A percentile compares a stretch with the other conserved stretches of the same genome.
Conservation (phyloP, 2,329 filamentous ascomycete species). For the Pestalotiopsis sp. region DNA sequence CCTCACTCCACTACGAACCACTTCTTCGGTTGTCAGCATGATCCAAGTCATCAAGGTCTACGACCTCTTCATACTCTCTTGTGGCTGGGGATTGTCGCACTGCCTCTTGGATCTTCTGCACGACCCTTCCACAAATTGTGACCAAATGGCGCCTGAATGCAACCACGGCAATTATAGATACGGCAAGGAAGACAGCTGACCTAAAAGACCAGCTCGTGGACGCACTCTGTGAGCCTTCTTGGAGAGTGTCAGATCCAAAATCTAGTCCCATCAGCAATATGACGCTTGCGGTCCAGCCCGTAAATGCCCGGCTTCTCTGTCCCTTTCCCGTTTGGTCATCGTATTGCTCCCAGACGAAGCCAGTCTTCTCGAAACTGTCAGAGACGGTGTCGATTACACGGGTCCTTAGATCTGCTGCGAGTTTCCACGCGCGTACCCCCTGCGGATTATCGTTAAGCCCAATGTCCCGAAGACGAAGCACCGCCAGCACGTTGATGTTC, state of each 20-base stretch:
- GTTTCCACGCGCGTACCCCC: conserved; percentile 10
- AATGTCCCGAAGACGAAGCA: conserved; percentile 52
- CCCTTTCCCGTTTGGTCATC: conserved; percentile 66
- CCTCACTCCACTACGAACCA: no score
- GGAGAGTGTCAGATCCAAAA: not conserved
- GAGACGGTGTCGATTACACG: conserved; percentile 17
- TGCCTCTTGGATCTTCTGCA: not conserved
- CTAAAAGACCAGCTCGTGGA: not conserved
- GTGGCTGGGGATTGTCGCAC: no score
- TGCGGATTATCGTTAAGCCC: conserved; percentile 5
- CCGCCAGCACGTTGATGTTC: conserved; percentile 42
- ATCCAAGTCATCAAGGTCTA: not conserved
- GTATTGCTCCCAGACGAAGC: conserved; percentile 74
- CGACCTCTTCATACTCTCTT: not conserved
- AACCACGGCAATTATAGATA: not conserved
- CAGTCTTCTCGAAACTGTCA: conserved; percentile 62
- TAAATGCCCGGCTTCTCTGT: conserved; percentile 70
- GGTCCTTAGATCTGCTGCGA: conserved; percentile 20
- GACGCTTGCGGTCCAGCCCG: conserved; percentile 72
- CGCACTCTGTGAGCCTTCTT: not conserved
- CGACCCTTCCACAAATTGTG: not conserved
- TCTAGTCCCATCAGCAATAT: conserved; percentile 72
- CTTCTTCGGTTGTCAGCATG: not conserved
- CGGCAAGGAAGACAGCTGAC: not conserved
- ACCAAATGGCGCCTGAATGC: not conserved